phyloP scores from a whole-genome alignment of 108 stramenopile genomes.

The Stephanodiscus triporus region DNA sequence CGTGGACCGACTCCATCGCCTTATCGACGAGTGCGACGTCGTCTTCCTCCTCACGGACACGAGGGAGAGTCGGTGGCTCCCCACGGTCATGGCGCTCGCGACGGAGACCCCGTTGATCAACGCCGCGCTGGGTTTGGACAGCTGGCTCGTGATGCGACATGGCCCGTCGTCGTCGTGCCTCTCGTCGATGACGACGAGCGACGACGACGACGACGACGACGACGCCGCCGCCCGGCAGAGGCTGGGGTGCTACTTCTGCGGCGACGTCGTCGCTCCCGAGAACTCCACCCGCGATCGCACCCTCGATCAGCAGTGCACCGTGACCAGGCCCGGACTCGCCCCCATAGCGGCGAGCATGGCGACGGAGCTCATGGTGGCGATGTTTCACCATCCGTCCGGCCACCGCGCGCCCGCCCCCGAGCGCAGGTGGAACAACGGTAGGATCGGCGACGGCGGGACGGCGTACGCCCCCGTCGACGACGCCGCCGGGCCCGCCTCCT shows the following conservation, averaged over 20 bases:
- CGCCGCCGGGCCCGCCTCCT: constrained; percentile 34
- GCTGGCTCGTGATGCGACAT: constrained; percentile 98
- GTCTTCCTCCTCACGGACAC: constrained; percentile 97
- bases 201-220: neutral
- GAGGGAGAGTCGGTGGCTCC: constrained; percentile 97
- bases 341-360: constrained; percentile 95
- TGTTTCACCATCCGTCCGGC: constrained; percentile 89
- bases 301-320: constrained; percentile 99
- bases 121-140: constrained; percentile 96
- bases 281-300: constrained; percentile 96
- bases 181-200: constrained; percentile 32
- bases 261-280: constrained; percentile 96
- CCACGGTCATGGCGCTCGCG: constrained; percentile 93
- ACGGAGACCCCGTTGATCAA: constrained; percentile 91
- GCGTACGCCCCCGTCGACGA: constrained; percentile 60
- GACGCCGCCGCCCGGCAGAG: constrained; percentile 27
- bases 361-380: constrained; percentile 92
- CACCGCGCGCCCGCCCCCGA: constrained; percentile 64
- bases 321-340: constrained; percentile 97
- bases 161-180: constrained; percentile 55
- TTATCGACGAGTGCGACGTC: constrained; percentile 88
- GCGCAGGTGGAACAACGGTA: constrained; percentile 4
- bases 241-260: constrained; percentile 99
- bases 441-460: constrained; percentile 3
- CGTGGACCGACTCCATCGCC: constrained; percentile 66